Base-by-base conservation (phyloP, 305 asterid genomes). In the Solanum hybrid region DNA sequence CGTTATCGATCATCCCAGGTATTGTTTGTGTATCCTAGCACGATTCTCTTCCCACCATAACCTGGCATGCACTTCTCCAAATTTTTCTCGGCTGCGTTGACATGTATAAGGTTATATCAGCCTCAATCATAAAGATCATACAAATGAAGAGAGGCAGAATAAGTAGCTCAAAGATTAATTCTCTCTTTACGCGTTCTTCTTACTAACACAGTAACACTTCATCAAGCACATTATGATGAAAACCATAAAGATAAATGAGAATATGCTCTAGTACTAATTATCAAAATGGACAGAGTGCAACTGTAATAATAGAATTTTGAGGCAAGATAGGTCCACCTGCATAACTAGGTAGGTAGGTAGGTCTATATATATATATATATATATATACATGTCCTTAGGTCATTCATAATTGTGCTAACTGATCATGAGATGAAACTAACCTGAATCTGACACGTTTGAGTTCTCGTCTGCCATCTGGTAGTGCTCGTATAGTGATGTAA, bases 11-110 rank as follows among this genome's bases (percentile, higher is more conserved):
- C 31, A 89, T 95, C 95, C 96, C 91, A 97, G 90, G 92, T 95
- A 96, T 76, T 95, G 97, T 79, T 93, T 95, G 86, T 96, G 98
- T 93, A 97, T 92, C 93, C 99, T 94, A 76, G 95, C 95, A 89
- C 97, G 90, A 87, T 96, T 97, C 93, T 96, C 97, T 90, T 96
- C 99, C 99, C 99, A 97, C 99, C 99, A 97, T 72, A 95, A 82
- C 92, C 93, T 93, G 20, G 99, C 99, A 88, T 97, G 98, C 92
- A 94, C 90, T 93, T 97, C 99, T 88, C 97, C 97, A n/a, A 96
- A 95, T 87, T 95, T 96, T 91, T 97, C 99, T 61, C 99, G 97
- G 96, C 99, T 97, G 96, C 91, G 14, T 87, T n/a, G 27, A 34
- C 24, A 73, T 51, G 39, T 38, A 83, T 29, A 84, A 84, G 88